Evolutionary conservation across 139 green algal species (phyloP).

Genomic region (Zygnema circumcarinatum): DNA sequence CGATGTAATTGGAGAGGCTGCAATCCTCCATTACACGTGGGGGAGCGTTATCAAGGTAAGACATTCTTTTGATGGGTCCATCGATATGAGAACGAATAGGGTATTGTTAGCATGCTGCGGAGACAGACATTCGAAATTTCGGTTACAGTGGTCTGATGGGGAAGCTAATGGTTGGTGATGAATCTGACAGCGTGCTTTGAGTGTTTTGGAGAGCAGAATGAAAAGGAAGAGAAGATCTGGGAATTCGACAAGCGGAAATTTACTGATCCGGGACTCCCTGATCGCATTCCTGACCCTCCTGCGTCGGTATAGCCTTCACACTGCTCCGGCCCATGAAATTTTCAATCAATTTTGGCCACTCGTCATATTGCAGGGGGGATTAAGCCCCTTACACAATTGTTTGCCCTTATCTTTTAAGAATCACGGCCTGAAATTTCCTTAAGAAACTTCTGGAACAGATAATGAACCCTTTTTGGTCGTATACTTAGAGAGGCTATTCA

Average conservation of each 20-base stretch:
- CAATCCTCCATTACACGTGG: conserved; percentile 56
- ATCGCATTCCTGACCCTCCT: conserved; percentile 22
- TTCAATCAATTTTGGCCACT: neutral
- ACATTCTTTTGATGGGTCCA: too few relatives aligned
- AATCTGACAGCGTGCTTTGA: neutral
- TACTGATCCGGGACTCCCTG: conserved; percentile 24
- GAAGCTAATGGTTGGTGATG: neutral
- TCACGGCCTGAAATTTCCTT: too few relatives aligned
- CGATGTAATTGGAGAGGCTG: conserved; percentile 41
- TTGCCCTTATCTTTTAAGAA: too few relatives aligned
- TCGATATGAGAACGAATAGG: too few relatives aligned
- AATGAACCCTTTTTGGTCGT: too few relatives aligned
- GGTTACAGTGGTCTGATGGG: too few relatives aligned
- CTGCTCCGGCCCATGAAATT: neutral
- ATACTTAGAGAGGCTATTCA: too few relatives aligned
- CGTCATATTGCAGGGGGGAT: too few relatives aligned
- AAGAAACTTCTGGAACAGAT: too few relatives aligned
- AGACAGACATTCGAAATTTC: too few relatives aligned
- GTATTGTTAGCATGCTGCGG: too few relatives aligned
- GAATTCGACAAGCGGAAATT: conserved; percentile 53
- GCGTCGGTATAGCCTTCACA: neutral
- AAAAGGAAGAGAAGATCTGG: conserved; percentile 14
- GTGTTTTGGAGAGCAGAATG: conserved; percentile 9
- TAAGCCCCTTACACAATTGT: too few relatives aligned
- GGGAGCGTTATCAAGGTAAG: conserved; percentile 43